Conservation (phyloP, 352 stramenopile genomes). For the Phytophthora lateralis region DNA sequence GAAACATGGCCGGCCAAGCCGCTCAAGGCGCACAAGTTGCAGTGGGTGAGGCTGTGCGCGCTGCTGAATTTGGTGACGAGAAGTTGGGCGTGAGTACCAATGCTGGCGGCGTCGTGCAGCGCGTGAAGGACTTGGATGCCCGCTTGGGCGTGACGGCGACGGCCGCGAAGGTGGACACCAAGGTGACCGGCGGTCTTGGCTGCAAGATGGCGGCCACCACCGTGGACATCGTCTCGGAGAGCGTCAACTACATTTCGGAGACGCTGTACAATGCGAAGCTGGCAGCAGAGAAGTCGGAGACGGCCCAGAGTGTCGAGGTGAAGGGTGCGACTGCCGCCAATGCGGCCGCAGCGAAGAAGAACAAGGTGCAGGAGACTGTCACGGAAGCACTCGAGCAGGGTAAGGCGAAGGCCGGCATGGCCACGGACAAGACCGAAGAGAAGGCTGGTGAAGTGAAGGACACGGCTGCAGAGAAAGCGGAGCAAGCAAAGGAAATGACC, state of each 20-base stretch:
- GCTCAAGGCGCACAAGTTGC: conserved; percentile 33
- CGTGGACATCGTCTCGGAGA: conserved; percentile 66
- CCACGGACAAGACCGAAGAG: conserved; percentile 15
- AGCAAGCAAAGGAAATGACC: conserved; percentile 12
- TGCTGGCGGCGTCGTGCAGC: conserved; percentile 49
- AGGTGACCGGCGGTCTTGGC: conserved; percentile 67
- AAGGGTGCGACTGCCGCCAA: conserved; percentile 33
- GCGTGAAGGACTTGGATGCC: conserved; percentile 57
- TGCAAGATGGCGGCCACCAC: conserved; percentile 55
- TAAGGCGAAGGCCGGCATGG: conserved; percentile 28
- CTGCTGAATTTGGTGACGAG: conserved; percentile 57
- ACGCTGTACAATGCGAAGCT: conserved; percentile 66
- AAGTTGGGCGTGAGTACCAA: conserved; percentile 53
- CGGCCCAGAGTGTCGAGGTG: conserved; percentile 44
- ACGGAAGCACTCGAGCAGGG: conserved; percentile 31
- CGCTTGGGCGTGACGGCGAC: conserved; percentile 61
- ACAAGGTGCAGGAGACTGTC: conserved; percentile 33
- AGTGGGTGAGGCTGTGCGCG: conserved; percentile 49
- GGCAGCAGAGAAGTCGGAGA: conserved; percentile 48
- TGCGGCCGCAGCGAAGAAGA: conserved; percentile 30
- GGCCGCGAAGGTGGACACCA: conserved; percentile 61
- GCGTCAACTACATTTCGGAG: conserved; percentile 70
- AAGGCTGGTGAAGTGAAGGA: conserved; percentile 19
- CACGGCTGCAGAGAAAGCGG: conserved; percentile 20
- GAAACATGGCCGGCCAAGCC: conserved; percentile 43